Evolutionary conservation across 2,329 filamentous ascomycete species (phyloP).

Genomic region (Scedosporium aurantiacum): DNA sequence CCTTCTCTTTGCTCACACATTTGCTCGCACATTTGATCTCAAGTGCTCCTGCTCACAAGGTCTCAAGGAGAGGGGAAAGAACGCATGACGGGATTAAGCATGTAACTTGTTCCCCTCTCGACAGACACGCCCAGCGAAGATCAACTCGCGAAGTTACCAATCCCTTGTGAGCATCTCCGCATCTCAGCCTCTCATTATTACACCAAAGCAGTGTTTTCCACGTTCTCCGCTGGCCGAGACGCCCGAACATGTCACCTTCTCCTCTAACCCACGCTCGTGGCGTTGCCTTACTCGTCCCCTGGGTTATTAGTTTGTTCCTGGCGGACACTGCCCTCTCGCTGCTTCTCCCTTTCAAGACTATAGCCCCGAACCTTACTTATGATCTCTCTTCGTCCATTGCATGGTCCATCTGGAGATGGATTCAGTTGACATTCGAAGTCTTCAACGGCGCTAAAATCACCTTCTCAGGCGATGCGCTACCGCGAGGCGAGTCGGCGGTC

Average conservation of each 20-base stretch:
- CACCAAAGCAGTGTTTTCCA: background rate
- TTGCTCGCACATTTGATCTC: no score
- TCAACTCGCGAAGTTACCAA: no score
- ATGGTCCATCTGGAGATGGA: slow-evolving; percentile 42
- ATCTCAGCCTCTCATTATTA: no score
- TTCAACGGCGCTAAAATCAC: slow-evolving; percentile 42
- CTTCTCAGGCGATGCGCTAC: slow-evolving; percentile 40
- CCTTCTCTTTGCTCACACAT: no score
- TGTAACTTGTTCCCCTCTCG: no score
- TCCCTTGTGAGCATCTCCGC: no score
- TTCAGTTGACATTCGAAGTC: slow-evolving; percentile 44
- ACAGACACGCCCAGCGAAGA: no score
- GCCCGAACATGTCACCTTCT: background rate
- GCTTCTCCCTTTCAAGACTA: slow-evolving; percentile 33
- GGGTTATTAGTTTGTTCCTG: slow-evolving; percentile 39
- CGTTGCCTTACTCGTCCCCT: slow-evolving; percentile 33
- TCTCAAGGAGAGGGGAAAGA: no score
- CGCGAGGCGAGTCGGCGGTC: slow-evolving; percentile 44
- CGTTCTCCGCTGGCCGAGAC: background rate
- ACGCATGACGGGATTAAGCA: no score
- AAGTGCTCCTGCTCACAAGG: no score
- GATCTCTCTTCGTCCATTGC: slow-evolving; percentile 43
- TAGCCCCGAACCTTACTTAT: slow-evolving; percentile 40
- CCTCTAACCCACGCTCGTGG: slow-evolving; percentile 29
- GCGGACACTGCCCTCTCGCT: slow-evolving; percentile 40